Evolutionary conservation across 1,139 yeast species (phyloP), one percentile per base, ranked within the genome.

Genomic region (Pichia inconspicua): DNA sequence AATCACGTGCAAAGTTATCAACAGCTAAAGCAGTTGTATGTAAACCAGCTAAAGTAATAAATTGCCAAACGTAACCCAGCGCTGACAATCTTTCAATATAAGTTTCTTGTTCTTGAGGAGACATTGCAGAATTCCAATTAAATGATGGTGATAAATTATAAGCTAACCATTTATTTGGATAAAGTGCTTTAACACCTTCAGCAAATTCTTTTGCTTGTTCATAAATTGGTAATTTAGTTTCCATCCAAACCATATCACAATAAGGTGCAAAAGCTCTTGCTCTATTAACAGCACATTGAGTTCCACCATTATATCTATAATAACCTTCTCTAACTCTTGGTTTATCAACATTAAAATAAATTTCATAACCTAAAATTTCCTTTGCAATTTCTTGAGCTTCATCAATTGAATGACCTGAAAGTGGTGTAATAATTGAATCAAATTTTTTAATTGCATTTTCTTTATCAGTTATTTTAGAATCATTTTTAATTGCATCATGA

Each of bases 181-280:
- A 84, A 53, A 76, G 75, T 43, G 81, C 77, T 68, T 82, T 82
- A 61, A 89, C 95, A 64, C 97, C 97, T 40, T 81, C 85, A 50
- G 97, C 95, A 63, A 90, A 92, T 70, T 89, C 96, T 71, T 84
- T 80, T 57, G 97, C 97, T 74, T 92, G 97, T 53, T 74, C 77
- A 71, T 77, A 90, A 69, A 89, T 96, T 60, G 98, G 97, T 59
- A 87, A 79, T 69, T 94, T 92, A 55, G 96, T 85, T 75, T 92
- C 97, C 97, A 92, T 90, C 98, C 98, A 92, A 61, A 90, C 84
- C 74, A 92, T 77, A 70, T 92, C 98, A 50, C 95, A 89, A 69
- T 84, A 90, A 57, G 97, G 97, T 51, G 96, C 90, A 67, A 77
- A 92, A 40, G 96, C 95, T 66, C 96, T 82, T 58, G 96, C 97